Percentiles rank a stretch among this genome's conserved stretches.
Evolutionary conservation across 2,329 filamentous ascomycete genomes (phyloP).

Genomic region (Talaromyces sp.): DNA sequence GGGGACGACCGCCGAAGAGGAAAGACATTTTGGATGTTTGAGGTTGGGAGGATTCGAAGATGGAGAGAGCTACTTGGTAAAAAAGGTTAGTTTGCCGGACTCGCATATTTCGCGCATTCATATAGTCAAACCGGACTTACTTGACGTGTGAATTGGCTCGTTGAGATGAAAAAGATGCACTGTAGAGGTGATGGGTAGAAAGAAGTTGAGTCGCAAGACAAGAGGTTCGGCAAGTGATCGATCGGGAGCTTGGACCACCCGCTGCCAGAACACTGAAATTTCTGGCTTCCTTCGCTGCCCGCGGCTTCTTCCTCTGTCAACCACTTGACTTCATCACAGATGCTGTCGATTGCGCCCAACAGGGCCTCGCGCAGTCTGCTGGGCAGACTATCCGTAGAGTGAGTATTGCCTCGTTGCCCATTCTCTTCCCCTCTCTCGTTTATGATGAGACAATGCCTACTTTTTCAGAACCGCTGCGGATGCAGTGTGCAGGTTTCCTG

Average conservation of each 20-base stretch:
- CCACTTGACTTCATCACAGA: conserved; percentile 17
- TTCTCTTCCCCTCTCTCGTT: conserved; percentile 1
- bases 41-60: neutral
- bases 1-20: conserved; percentile 66
- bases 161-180: neutral
- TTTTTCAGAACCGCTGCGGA: conserved; percentile 63
- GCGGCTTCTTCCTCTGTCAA: conserved; percentile 3
- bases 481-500: conserved; percentile 44
- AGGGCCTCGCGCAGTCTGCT: conserved; percentile 28
- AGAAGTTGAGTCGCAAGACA: neutral
- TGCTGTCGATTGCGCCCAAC: conserved; percentile 35
- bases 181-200: neutral
- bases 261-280: neutral
- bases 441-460: conserved; percentile 39
- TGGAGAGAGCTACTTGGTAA: neutral
- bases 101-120: neutral
- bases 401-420: conserved; percentile 7
- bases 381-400: conserved; percentile 27
- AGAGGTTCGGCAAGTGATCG: neutral
- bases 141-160: neutral
- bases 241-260: conserved; percentile 12
- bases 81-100: neutral
- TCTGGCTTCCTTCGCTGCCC: conserved; percentile 14
- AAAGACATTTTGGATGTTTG: conserved; percentile 57
- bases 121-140: neutral